Base-by-base conservation (phyloP, 768 basidiomycete genomes). In the Boletus eberwhitei region DNA sequence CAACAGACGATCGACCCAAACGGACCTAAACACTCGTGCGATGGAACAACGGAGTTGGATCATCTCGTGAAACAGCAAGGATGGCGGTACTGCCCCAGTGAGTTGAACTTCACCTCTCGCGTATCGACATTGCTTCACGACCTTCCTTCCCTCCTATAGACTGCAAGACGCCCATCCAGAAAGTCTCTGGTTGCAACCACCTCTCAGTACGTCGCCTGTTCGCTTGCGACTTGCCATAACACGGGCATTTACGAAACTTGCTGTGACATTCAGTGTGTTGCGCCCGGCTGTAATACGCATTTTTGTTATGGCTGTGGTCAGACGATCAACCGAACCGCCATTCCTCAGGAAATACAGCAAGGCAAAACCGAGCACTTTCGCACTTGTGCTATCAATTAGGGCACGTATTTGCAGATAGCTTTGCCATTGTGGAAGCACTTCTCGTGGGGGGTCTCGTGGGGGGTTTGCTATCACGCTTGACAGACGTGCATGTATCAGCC, bases 41-140 rank as follows among this genome's bases (percentile, higher is more conserved):
- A 85, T 53, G 83, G 81, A 12, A 71, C 78, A 1, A 69, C 74
- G 1, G 84, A 86, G 57, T 68, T 86, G 19, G 74, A 78, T 13
- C 71, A 77, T 48, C 64, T 84, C 29, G 78, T 85, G 79, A 64
- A 69, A 40, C 60, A 73, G 50, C 66, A 75, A 44, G 83, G 85
- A 5, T 87, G 86, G 85, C 82, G 79, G 55, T 76, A 78, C 58
- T 87, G 86, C 60, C 82, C 86, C 50, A 82, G 84, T 73, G 54
- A 56, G 75, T 53, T 31, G 16, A 29, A 19, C 24, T 7, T n/a
- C 2, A 13, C 13, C 5, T 4, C n/a, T 32, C 7, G 11, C 5
- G n/a, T 45, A 11, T 26, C 26, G 0, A 9, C 47, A 38, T 35
- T 5, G 38, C 24, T 53, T 50, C 14, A 47, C 7, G n/a, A 38